Conservation (phyloP, 345 rosid species). For the Melastoma malabathricum region DNA sequence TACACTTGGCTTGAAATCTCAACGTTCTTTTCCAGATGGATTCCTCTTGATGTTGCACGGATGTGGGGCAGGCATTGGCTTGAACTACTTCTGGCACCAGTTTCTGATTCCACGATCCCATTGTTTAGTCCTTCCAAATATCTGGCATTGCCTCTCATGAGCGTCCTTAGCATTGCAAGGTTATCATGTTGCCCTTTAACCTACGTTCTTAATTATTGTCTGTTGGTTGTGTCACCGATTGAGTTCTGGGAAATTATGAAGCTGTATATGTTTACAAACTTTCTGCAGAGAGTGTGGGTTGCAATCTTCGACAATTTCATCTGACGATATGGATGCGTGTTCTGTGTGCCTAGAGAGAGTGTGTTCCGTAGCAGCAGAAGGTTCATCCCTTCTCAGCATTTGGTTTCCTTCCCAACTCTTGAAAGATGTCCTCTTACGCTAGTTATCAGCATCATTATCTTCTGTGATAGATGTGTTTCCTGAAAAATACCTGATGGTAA, state of each 20-base stretch:
- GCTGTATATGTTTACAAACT: not conserved
- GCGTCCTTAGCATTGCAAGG: constrained; percentile 92
- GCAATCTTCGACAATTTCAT: constrained; percentile 39
- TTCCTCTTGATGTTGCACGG: constrained; percentile 90
- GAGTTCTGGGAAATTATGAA: too few species aligned
- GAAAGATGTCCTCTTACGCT: too few species aligned
- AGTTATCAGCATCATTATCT: too few species aligned
- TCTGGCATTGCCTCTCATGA: constrained; percentile 79
- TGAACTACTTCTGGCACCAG: constrained; percentile 67
- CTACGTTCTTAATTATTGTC: too few species aligned
- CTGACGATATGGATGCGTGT: constrained; percentile 75
- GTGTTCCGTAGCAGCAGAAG: constrained; percentile 92
- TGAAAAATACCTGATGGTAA: not conserved
- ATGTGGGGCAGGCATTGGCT: constrained; percentile 99
- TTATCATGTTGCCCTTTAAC: constrained; percentile 9
- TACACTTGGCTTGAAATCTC: not conserved
- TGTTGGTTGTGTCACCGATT: too few species aligned
- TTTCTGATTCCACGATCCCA: constrained; percentile 53
- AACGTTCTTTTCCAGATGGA: constrained; percentile 45
- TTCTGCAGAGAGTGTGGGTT: constrained; percentile 51
- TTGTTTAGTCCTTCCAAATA: constrained; percentile 66
- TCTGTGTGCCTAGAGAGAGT: constrained; percentile 91
- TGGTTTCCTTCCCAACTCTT: too few species aligned
- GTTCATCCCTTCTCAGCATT: constrained; percentile 18
- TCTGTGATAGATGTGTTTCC: too few species aligned